Base-by-base conservation (phyloP, 345 rosid species). In the Theobroma cacao region DNA sequence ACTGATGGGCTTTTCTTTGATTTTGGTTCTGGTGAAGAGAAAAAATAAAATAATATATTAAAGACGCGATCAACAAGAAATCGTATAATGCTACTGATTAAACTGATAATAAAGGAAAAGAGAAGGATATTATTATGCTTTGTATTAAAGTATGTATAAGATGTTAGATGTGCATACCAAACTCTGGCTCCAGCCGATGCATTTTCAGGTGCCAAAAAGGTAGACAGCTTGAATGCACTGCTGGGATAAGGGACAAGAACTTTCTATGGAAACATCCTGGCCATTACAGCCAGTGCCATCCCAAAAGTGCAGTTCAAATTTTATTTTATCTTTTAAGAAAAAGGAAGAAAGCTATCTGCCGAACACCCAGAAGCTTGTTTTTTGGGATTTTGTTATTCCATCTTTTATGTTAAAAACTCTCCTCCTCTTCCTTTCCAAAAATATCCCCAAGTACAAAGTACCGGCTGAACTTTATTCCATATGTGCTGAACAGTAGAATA, bases 181-280 rank as follows among this genome's bases (percentile, higher is more conserved):
- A 74, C 13, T 64, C 26, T 68, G 50, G 64, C 62, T 53, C 70
- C 43, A 38, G 47, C 5, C n/a, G 2, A 40, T 18, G 52, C 22
- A 10, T 64, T 15, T 41, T 43, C 11, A 69, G 75, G 30, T 40
- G 55, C 80, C 81, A 30, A 66, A 84, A 81, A 82, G 83, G 52
- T 45, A 72, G 85, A 81, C 85, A 83, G 85, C 88, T 86, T 83
- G 86, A 77, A 79, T 34, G 88, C 86, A 85, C 86, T 81, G 80
- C 67, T 45, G 61, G 12, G 38, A 28, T 24, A 13, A 60, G 71
- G 22, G 11, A 14, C 24, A 8, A 65, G 18, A 7, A 24, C 53
- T 24, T 67, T 24, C 53, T 22, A n/a, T 67, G 2, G 33, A 41
- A 67, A 67, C 12, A 22, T 10, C 41, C 24, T 48, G 36, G 14